phyloP scores from a whole-genome alignment of 306 rosid species.

The Fragaria nilgerrensis region DNA sequence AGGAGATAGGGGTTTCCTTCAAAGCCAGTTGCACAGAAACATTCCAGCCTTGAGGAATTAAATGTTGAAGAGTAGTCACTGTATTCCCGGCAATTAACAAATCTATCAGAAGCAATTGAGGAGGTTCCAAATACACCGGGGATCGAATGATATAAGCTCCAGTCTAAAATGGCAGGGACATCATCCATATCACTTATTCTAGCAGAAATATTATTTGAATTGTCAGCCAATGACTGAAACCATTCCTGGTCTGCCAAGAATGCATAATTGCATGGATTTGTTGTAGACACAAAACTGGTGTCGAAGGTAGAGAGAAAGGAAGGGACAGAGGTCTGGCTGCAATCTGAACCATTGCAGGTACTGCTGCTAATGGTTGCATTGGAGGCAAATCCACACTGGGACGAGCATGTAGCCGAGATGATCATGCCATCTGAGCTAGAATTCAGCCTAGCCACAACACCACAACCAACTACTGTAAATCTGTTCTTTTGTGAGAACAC shows the following conservation, averaged over 20 bases:
- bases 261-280: background rate
- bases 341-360: background rate
- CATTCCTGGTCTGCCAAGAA: background rate
- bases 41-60: background rate
- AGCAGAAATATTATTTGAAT: background rate
- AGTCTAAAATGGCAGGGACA: background rate
- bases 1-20: conserved; percentile 14
- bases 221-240: background rate
- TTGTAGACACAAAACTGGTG: background rate
- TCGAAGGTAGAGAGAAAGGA: background rate
- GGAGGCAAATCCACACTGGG: background rate
- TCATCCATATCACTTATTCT: background rate
- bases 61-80: too few species aligned
- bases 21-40: background rate
- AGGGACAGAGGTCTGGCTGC: background rate
- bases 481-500: background rate
- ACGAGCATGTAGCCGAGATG: background rate
- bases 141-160: background rate
- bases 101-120: background rate
- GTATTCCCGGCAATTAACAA: too few species aligned
- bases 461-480: background rate
- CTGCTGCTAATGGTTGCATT: background rate
- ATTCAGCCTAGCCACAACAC: background rate
- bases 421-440: background rate
- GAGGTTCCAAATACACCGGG: background rate